These are phyloP conservation scores for Phaeophleospora eucalypticola DNA, from an alignment of 2,329 filamentous ascomycete genomes.

Conservation along the genomic window DNA sequence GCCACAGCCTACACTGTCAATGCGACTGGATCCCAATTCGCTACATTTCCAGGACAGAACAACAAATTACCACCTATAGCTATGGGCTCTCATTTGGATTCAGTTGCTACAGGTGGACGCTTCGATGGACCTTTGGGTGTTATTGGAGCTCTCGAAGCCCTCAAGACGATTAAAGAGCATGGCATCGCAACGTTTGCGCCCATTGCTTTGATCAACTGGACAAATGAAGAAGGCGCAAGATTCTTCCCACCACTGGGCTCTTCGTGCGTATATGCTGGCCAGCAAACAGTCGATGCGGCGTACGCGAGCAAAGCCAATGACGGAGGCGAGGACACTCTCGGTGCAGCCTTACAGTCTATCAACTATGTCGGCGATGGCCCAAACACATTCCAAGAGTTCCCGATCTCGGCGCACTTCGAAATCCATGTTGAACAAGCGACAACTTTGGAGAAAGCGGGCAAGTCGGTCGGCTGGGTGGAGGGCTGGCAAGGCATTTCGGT, in stretches of 20 bases:
- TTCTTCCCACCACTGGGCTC: slow-evolving; percentile 21
- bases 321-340: slow-evolving; percentile 22
- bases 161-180: slow-evolving; percentile 31
- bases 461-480: slow-evolving; percentile 23
- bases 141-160: slow-evolving; percentile 18
- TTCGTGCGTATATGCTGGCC: slow-evolving; percentile 24
- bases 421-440: slow-evolving; percentile 27
- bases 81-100: slow-evolving; percentile 25
- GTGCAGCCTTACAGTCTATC: slow-evolving; percentile 30
- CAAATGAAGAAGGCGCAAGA: slow-evolving; percentile 27
- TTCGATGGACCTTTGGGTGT: slow-evolving; percentile 22
- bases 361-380: slow-evolving; percentile 32
- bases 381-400: slow-evolving; percentile 21
- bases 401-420: slow-evolving; percentile 27
- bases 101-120: slow-evolving; percentile 19
- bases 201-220: slow-evolving; percentile 29
- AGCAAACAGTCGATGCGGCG: slow-evolving; percentile 23
- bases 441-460: slow-evolving; percentile 17
- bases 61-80: slow-evolving; percentile 25
- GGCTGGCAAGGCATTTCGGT: slow-evolving; percentile 27
- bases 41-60: slow-evolving; percentile 16
- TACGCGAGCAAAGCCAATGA: slow-evolving; percentile 23
- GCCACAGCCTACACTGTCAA: slow-evolving; percentile 25
- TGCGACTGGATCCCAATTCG: slow-evolving; percentile 27
- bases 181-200: slow-evolving; percentile 24